Evolutionary conservation across 108 stramenopile species (phyloP), one percentile per base, ranked within the genome.

Genomic region (Fistulifera solaris): DNA sequence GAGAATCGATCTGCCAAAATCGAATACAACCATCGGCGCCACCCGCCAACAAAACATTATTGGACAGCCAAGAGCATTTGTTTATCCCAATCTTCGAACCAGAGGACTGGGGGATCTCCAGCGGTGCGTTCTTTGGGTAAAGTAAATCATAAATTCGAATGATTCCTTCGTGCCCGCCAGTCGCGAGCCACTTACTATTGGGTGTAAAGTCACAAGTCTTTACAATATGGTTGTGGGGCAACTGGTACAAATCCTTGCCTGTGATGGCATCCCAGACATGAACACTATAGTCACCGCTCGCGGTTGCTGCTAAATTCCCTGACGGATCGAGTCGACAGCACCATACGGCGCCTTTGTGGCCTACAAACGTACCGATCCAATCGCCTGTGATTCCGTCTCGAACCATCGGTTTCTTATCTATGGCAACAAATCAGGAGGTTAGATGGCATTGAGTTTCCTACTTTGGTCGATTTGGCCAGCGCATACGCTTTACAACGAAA

Each of bases 321-420:
- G 74, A 44, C 10, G 78, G 64, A 62, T 98, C 95, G 38, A 98
- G 63, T 48, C 79, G 85, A 39, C 90, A 92, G n/a, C 70, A 71
- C 97, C 97, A 99, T 0, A 99, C 99, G n/a, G 99, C 99, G 25
- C 99, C 99, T 71, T 98, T 98, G 77, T 99, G 99, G 14, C 99
- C 99, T 21, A 62, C 60, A 49, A 94, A 98, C 0, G 95, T 97
- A 17, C 99, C 99, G 24, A 99, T 97, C 99, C 99, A 99, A 72
- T 99, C 94, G 7, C 99, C 99, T 0, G 90, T 83, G 19, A 73
- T 51, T 1, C 86, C 99, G 68, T 96, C 87, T 7, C 99, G 89
- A 27, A 99, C 46, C 96, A 98, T 98, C 53, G 99, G 99, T 59
- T 77, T 58, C 61, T 71, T 89, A 75, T 83, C 66, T 54, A 25